Evolutionary conservation across 2,329 filamentous ascomycete genomes (phyloP).

Genomic region (Ceratocystis alfenasii): DNA sequence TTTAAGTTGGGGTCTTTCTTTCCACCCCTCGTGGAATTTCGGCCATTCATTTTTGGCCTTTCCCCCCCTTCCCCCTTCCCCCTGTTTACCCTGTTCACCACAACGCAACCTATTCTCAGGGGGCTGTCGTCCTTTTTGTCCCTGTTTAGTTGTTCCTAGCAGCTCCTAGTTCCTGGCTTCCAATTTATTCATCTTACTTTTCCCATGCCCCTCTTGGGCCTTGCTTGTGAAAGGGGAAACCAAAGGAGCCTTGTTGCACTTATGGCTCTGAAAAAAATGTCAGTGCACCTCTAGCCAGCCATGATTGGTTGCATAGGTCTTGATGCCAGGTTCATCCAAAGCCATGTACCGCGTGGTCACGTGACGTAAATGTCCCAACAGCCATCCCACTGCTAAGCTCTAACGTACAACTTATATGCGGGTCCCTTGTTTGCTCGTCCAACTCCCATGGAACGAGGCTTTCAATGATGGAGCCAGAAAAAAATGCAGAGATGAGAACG

Average conservation of each 20-base stretch:
- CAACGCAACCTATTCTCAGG: not conserved
- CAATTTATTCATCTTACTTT: slow-evolving; percentile 13
- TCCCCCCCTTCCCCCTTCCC: not conserved
- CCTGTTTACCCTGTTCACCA: not conserved
- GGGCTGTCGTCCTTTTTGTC: slow-evolving; percentile 20
- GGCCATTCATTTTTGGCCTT: not conserved
- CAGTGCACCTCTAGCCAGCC: slow-evolving; percentile 9
- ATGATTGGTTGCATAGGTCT: slow-evolving; percentile 2
- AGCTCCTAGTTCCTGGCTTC: slow-evolving; percentile 36
- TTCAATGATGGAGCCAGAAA: slow-evolving; percentile 10
- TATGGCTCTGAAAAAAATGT: slow-evolving; percentile 9
- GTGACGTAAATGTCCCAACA: not conserved
- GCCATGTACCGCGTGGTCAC: not conserved
- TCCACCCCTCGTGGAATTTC: not conserved
- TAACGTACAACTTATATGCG: not conserved
- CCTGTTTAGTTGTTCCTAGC: slow-evolving; percentile 31
- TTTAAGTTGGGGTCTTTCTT: not conserved
- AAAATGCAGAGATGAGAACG: slow-evolving; percentile 5
- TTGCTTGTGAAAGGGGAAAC: slow-evolving; percentile 19
- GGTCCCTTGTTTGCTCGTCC: slow-evolving; percentile 13
- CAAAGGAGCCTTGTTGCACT: slow-evolving; percentile 9
- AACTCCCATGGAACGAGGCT: slow-evolving; percentile 6
- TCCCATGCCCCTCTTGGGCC: not conserved
- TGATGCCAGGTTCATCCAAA: slow-evolving; percentile 4
- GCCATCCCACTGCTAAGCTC: not conserved